A percentile compares a stretch with the other conserved stretches of the same genome.
These are phyloP conservation scores for Geotrichum klebahnii DNA, from an alignment of 1,139 yeast genomes.

Conservation along the genomic window DNA sequence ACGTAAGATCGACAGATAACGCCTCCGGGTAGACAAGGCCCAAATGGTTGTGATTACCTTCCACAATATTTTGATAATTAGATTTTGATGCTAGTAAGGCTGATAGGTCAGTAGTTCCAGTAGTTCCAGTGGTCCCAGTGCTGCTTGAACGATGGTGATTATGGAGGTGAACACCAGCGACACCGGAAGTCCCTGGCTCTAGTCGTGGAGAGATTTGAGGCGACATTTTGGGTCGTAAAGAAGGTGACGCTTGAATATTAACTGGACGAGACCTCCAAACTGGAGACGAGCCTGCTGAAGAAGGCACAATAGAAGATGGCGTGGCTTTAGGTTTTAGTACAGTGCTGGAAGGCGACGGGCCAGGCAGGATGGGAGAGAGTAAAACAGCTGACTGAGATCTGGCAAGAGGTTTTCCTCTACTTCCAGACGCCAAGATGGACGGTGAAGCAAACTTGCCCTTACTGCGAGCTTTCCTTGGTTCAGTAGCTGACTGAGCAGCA, in stretches of 20 bases:
- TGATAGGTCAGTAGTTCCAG: constrained; percentile 32
- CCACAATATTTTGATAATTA: constrained; percentile 45
- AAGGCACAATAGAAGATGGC: too few species aligned
- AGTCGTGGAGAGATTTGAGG: constrained; percentile 25
- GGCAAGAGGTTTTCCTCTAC: neutral
- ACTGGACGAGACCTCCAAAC: constrained; percentile 18
- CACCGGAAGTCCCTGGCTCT: constrained; percentile 19
- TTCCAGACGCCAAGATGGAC: neutral
- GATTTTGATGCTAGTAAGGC: constrained; percentile 42
- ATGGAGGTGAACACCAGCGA: constrained; percentile 21
- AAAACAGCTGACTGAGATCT: neutral
- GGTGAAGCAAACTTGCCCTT: neutral
- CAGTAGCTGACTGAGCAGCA: constrained; percentile 16
- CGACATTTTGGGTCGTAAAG: constrained; percentile 29
- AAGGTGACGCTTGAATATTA: constrained; percentile 26
- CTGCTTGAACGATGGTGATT: constrained; percentile 23
- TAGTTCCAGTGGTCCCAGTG: neutral
- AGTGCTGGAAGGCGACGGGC: constrained; percentile 16
- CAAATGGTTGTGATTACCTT: constrained; percentile 43
- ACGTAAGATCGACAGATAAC: constrained; percentile 40
- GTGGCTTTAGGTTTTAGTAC: too few species aligned
- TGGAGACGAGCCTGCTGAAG: constrained; percentile 5
- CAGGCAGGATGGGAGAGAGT: constrained; percentile 21
- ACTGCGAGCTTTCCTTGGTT: neutral
- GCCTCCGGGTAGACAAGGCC: constrained; percentile 44